phyloP scores from a whole-genome alignment of 2,329 filamentous ascomycete species.

The Trichocomaceae sp. region DNA sequence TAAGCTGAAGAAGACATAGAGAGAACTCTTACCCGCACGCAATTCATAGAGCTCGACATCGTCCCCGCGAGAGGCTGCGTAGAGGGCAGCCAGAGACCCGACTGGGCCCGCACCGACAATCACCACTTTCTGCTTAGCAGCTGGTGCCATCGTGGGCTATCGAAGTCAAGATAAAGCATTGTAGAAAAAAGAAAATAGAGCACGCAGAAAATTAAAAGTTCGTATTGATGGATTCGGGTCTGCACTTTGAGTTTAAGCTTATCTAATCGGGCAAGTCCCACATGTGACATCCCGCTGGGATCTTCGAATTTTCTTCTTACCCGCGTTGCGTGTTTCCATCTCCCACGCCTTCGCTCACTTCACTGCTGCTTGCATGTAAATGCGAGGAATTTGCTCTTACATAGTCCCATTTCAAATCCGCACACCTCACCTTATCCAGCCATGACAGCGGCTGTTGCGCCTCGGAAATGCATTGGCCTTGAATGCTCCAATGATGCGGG shows the following conservation, averaged over 20 bases:
- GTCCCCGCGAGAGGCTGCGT: slow-evolving; percentile 81
- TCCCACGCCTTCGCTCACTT: neutral
- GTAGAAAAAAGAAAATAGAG: neutral
- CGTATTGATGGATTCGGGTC: no score
- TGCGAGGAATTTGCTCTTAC: no score
- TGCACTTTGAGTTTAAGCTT: no score
- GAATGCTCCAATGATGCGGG: slow-evolving; percentile 86
- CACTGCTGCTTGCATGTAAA: neutral
- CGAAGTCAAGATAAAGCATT: neutral
- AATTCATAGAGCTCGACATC: slow-evolving; percentile 93
- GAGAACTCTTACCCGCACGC: slow-evolving; percentile 63
- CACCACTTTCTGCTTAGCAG: slow-evolving; percentile 58
- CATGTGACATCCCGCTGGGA: neutral
- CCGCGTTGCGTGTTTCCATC: neutral
- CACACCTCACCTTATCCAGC: neutral
- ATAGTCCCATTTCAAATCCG: neutral
- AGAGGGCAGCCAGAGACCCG: slow-evolving; percentile 82
- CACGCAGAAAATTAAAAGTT: no score
- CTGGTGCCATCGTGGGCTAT: slow-evolving; percentile 1
- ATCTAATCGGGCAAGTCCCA: slow-evolving; percentile 4
- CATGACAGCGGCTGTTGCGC: slow-evolving; percentile 26
- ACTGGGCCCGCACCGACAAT: slow-evolving; percentile 91
- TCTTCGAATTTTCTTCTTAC: neutral
- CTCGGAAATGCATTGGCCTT: slow-evolving; percentile 61
- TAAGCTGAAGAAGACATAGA: neutral